Conservation (phyloP, 495 filamentous ascomycete genomes). For the Chaetomium fimeti region DNA sequence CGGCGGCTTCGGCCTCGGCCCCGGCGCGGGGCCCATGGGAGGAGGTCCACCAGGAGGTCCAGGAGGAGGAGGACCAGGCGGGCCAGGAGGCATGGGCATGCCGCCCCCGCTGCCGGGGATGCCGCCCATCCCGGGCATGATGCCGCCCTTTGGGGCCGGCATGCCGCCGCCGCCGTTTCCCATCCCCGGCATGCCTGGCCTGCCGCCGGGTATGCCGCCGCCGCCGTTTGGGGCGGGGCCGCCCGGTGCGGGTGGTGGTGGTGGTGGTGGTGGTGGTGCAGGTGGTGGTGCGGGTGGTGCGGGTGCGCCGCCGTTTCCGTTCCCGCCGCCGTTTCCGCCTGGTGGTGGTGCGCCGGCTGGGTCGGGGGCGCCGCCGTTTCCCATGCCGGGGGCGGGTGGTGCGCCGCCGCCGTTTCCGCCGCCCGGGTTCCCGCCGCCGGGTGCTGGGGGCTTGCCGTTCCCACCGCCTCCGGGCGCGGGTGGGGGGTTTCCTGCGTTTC, state of each 20-base stretch:
- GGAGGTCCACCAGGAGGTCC: too few relatives aligned
- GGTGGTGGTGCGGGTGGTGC: too few relatives aligned
- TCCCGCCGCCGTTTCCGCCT: conserved; percentile 6
- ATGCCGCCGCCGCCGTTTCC: conserved; percentile 58
- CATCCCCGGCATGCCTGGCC: conserved; percentile 32
- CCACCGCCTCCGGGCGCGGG: conserved; percentile 13
- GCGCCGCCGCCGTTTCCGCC: conserved; percentile 34
- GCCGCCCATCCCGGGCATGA: conserved; percentile 48
- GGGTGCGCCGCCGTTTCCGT: background rate
- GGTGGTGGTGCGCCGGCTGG: background rate
- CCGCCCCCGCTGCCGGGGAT: conserved; percentile 20
- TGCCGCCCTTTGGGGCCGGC: conserved; percentile 10
- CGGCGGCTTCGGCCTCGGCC: conserved; percentile 45
- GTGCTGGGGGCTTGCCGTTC: conserved; percentile 15
- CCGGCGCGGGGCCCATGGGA: conserved; percentile 11
- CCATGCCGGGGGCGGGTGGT: conserved; percentile 47
- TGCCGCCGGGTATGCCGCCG: conserved; percentile 27
- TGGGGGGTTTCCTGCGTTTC: conserved; percentile 29
- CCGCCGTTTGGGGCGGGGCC: background rate
- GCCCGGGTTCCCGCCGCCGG: conserved; percentile 34
- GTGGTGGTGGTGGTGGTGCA: background rate
- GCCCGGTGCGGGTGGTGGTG: background rate
- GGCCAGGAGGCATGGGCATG: background rate
- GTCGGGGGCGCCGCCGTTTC: conserved; percentile 23
- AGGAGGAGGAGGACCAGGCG: too few relatives aligned